These are phyloP conservation scores for Sporisorium sorghi DNA, from an alignment of 1,284 basidiomycete species.

Conservation along the genomic window DNA sequence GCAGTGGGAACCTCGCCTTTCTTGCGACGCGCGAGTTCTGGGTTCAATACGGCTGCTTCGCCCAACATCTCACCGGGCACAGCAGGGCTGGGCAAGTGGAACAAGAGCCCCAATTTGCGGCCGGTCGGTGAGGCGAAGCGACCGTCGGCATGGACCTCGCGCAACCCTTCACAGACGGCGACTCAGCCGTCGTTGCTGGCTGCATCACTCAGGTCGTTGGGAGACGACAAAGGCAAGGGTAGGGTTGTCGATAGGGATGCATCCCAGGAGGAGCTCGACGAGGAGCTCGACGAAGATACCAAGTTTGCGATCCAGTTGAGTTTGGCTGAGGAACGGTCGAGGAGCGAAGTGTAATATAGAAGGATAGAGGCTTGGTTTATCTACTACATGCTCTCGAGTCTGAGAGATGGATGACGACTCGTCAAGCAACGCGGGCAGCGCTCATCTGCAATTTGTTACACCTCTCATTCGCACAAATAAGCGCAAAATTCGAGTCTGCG, in stretches of 20 bases:
- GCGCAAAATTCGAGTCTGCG: not conserved
- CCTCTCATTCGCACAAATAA: not conserved
- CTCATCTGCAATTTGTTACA: not conserved
- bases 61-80: not conserved
- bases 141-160: constrained; percentile 10
- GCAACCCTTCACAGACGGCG: not conserved
- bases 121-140: constrained; percentile 6
- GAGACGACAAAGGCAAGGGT: constrained; percentile 6
- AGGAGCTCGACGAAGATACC: constrained; percentile 57
- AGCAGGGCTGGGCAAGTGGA: constrained; percentile 12
- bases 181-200: constrained; percentile 15
- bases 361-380: too few species aligned
- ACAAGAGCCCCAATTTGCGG: constrained; percentile 24
- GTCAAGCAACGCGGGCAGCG: not conserved
- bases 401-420: too few species aligned
- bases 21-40: constrained; percentile 9
- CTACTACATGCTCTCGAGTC: too few species aligned
- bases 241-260: not conserved
- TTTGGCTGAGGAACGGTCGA: constrained; percentile 56
- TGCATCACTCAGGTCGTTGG: constrained; percentile 15
- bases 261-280: not conserved
- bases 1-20: not conserved
- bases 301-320: constrained; percentile 60
- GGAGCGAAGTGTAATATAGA: not conserved
- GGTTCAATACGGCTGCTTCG: not conserved